A percentile compares a stretch with the other conserved stretches of the same genome.
Conservation (phyloP, 371 early-diverging fungal species). For the Lichtheimia corymbifera region DNA sequence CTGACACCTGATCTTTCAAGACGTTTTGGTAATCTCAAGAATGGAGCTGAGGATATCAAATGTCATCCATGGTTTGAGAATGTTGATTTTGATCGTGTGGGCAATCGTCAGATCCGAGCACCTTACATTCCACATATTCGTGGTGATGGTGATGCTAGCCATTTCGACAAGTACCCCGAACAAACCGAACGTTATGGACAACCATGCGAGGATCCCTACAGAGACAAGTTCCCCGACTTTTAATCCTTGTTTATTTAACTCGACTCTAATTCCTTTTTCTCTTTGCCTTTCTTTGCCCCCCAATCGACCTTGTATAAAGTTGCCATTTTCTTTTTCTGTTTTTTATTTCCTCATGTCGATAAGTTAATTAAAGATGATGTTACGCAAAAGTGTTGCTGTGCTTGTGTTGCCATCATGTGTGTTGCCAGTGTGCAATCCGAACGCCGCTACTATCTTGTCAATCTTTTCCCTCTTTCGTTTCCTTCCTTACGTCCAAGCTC, state of each 20-base stretch:
- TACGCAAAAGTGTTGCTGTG: too few relatives aligned
- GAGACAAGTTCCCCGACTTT: constrained; percentile 38
- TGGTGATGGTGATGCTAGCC: constrained; percentile 91
- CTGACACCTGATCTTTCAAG: constrained; percentile 86
- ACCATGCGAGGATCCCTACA: constrained; percentile 34
- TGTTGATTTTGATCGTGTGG: constrained; percentile 88
- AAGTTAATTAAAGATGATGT: too few relatives aligned
- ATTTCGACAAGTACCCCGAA: constrained; percentile 94
- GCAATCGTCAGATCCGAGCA: constrained; percentile 76
- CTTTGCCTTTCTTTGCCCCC: too few relatives aligned
- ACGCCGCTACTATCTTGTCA: background rate
- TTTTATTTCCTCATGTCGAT: too few relatives aligned
- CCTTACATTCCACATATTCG: constrained; percentile 89
- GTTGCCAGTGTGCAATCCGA: too few relatives aligned
- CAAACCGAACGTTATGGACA: constrained; percentile 68
- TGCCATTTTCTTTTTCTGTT: too few relatives aligned
- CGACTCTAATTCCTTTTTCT: background rate
- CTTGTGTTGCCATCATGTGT: too few relatives aligned
- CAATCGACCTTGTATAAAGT: too few relatives aligned
- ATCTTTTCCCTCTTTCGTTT: constrained; percentile 2
- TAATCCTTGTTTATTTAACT: constrained; percentile 8
- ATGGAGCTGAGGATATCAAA: constrained; percentile 91
- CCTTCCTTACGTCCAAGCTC: background rate
- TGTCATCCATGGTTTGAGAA: constrained; percentile 95
- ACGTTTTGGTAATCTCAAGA: constrained; percentile 90